phyloP scores from a whole-genome alignment of 2,329 filamentous ascomycete species.

The Aspergillaceae sp. region DNA sequence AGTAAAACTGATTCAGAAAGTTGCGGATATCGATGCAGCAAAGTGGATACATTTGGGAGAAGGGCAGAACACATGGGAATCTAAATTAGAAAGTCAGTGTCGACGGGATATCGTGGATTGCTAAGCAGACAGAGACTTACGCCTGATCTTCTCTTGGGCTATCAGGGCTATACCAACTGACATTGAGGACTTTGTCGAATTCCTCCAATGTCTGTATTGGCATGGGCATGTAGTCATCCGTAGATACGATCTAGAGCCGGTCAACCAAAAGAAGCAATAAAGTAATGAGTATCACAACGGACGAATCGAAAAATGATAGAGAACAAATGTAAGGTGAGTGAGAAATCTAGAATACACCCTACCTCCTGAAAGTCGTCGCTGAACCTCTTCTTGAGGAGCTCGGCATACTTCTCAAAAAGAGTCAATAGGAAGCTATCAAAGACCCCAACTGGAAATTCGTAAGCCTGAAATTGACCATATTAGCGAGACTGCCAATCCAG shows the following conservation, averaged over 20 bases:
- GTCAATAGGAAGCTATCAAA: constrained; percentile 80
- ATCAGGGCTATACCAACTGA: constrained; percentile 91
- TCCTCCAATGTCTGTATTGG: constrained; percentile 83
- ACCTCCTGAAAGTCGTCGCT: constrained; percentile 94
- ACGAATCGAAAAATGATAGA: too few relatives aligned
- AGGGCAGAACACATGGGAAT: constrained; percentile 91
- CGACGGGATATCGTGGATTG: background rate
- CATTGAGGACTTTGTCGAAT: constrained; percentile 90
- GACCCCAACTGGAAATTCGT: constrained; percentile 74
- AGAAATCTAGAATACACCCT: constrained; percentile 5
- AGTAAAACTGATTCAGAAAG: constrained; percentile 96
- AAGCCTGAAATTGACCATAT: constrained; percentile 50
- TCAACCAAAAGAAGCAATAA: constrained; percentile 5
- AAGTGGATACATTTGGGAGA: constrained; percentile 97
- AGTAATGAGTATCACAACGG: too few relatives aligned
- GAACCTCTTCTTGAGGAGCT: constrained; percentile 80
- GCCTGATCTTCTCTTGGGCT: constrained; percentile 65
- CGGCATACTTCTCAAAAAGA: constrained; percentile 88
- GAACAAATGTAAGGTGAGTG: too few relatives aligned
- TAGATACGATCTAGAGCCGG: constrained; percentile 54
- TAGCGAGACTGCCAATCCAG: constrained; percentile 2
- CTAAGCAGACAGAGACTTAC: constrained; percentile 39
- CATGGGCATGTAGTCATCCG: constrained; percentile 99
- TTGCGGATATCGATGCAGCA: constrained; percentile 98
- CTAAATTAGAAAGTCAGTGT: constrained; percentile 33